phyloP scores from a whole-genome alignment of 345 rosid species.

The Sisymbrium altissimum region DNA sequence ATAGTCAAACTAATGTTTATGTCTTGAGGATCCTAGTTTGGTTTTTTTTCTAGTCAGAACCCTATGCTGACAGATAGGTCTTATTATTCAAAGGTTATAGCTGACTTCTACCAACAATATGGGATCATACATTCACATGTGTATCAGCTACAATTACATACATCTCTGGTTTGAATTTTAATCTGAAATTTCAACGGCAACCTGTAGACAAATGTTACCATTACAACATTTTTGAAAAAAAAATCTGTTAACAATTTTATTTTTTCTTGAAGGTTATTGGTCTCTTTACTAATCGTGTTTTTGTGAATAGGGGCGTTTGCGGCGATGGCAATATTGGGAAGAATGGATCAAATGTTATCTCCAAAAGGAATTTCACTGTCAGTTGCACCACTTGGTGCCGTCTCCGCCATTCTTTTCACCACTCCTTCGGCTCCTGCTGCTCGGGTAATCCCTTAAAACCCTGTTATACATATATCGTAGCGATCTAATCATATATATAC shows the following conservation, averaged over 20 bases:
- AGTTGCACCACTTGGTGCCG: slow-evolving; percentile 91
- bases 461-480: no score
- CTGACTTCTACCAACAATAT: no score
- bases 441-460: slow-evolving; percentile 27
- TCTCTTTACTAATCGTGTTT: no score
- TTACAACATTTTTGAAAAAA: no score
- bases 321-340: slow-evolving; percentile 91
- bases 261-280: no score
- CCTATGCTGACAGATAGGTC: neutral
- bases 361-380: slow-evolving; percentile 75
- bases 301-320: slow-evolving; percentile 89
- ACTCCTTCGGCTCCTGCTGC: slow-evolving; percentile 88
- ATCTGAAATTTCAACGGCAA: neutral
- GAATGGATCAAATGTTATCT: slow-evolving; percentile 69
- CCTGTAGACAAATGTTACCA: neutral
- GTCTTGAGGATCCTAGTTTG: slow-evolving; percentile 11
- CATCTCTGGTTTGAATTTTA: neutral
- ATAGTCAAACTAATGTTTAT: neutral
- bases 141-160: no score
- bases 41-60: slow-evolving; percentile 5
- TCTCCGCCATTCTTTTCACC: slow-evolving; percentile 74
- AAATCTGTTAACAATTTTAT: no score
- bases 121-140: no score
- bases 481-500: neutral
- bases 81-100: slow-evolving; percentile 11